Conservation (phyloP, 768 basidiomycete genomes). For the Boletus rex-veris region DNA sequence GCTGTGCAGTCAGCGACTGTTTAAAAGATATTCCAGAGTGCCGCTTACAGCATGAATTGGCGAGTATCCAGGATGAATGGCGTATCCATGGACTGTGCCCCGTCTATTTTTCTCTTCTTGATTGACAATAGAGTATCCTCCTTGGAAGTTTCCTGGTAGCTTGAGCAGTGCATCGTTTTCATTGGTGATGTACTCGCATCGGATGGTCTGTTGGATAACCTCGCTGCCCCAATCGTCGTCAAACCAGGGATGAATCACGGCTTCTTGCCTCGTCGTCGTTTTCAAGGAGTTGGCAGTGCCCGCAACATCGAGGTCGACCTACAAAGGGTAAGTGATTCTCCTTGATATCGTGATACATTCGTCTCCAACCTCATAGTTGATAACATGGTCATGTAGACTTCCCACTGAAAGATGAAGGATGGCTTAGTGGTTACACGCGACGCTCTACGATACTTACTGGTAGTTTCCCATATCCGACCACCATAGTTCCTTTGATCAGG, state of each 20-base stretch:
- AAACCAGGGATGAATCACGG: conserved; percentile 52
- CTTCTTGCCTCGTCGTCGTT: conserved; percentile 48
- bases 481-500: conserved; percentile 49
- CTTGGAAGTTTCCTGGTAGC: too few relatives aligned
- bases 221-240: conserved; percentile 55
- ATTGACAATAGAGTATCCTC: too few relatives aligned
- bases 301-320: conserved; percentile 63
- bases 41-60: too few relatives aligned
- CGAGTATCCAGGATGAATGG: too few relatives aligned
- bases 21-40: too few relatives aligned
- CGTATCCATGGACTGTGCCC: too few relatives aligned
- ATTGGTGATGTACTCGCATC: conserved; percentile 43
- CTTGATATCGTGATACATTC: neutral
- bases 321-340: conserved; percentile 3
- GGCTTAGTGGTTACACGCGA: neutral
- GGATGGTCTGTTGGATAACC: conserved; percentile 53
- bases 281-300: conserved; percentile 56
- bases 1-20: too few relatives aligned
- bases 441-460: conserved; percentile 38
- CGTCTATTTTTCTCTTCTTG: too few relatives aligned
- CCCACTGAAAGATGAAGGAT: conserved; percentile 44
- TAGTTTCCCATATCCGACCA: conserved; percentile 49
- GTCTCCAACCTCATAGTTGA: conserved; percentile 51
- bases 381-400: conserved; percentile 63
- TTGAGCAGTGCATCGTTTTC: conserved; percentile 52